Conservation (phyloP, 192 early-diverging fungal genomes). For the Coemansia brasiliensis region DNA sequence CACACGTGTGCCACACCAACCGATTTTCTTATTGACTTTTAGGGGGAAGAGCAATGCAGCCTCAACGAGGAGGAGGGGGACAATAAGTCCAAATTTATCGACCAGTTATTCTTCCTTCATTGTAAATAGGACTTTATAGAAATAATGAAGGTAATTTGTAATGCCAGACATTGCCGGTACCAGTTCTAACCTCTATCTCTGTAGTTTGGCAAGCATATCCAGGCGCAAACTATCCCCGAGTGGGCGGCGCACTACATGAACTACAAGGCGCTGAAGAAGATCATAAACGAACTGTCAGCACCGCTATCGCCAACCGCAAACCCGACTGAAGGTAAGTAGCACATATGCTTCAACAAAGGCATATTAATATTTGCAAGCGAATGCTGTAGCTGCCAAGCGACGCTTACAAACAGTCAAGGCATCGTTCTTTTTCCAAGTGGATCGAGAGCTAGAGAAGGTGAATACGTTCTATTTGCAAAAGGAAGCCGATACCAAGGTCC, state of each 20-base stretch:
- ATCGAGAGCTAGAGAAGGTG: constrained; percentile 97
- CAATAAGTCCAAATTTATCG: background rate
- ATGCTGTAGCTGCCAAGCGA: constrained; percentile 27
- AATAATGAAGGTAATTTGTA: background rate
- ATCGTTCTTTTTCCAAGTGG: constrained; percentile 96
- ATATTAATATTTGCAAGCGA: too few species aligned
- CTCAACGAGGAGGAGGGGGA: too few species aligned
- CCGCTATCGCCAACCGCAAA: constrained; percentile 47
- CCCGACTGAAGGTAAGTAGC: constrained; percentile 34
- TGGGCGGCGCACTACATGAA: constrained; percentile 94
- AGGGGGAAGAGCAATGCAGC: too few species aligned
- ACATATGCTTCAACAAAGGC: too few species aligned
- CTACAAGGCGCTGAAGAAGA: constrained; percentile 98
- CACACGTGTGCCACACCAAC: background rate
- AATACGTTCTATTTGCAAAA: constrained; percentile 97
- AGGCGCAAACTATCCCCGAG: constrained; percentile 85
- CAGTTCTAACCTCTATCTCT: background rate
- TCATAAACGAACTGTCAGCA: constrained; percentile 74
- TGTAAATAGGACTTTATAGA: background rate
- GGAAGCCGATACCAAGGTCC: constrained; percentile 89
- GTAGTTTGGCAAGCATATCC: constrained; percentile 98
- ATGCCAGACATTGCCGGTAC: background rate
- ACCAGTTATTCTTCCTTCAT: background rate
- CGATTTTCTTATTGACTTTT: background rate
- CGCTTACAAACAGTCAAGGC: constrained; percentile 85